These are phyloP conservation scores for Brassica napus DNA, from an alignment of 345 rosid species.

Conservation along the genomic window Da-Ae NC_063447.1:17410501-17411000, in stretches of 20 bases:
- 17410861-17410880: neutral
- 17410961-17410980: neutral
- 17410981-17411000: neutral
- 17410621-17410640: neutral
- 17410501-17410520: neutral
- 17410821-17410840: neutral
- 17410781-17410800: too few species aligned
- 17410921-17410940: neutral
- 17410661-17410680: too few species aligned
- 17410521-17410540: neutral
- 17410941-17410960: neutral
- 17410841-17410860: too few species aligned
- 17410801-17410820: neutral
- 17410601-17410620: neutral
- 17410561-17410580: neutral
- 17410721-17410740: too few species aligned
- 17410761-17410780: too few species aligned
- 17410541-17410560: neutral
- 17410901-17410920: neutral
- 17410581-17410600: neutral
- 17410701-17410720: too few species aligned
- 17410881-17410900: neutral
- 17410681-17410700: too few species aligned
- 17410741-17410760: too few species aligned
- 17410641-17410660: neutral